Percentiles rank a stretch among this genome's conserved stretches.
Evolutionary conservation across 371 early-diverging fungal genomes (phyloP).

Genomic region (Mortierella sp.): DNA sequence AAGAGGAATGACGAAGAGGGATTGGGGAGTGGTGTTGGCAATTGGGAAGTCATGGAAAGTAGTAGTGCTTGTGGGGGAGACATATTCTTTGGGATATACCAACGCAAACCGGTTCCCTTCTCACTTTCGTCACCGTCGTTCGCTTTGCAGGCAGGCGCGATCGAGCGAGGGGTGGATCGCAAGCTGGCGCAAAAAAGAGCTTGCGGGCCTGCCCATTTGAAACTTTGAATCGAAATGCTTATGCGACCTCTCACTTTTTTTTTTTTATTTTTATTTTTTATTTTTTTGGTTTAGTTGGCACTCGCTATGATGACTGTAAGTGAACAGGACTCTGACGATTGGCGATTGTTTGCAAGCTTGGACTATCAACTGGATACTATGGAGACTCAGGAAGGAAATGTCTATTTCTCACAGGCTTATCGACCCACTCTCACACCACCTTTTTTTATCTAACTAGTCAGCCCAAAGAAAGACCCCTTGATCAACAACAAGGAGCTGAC

Average conservation of each 20-base stretch:
- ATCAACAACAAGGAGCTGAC: slow-evolving; percentile 40
- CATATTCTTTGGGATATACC: not conserved
- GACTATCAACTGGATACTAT: not conserved
- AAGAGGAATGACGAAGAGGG: not conserved
- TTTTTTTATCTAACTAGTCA: not conserved
- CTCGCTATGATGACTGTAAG: slow-evolving; percentile 6
- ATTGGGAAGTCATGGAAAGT: not conserved
- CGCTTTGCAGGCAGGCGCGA: not conserved
- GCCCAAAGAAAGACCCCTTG: slow-evolving; percentile 27
- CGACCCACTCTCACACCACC: not conserved
- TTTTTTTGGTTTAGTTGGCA: not conserved
- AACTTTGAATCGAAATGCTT: not conserved
- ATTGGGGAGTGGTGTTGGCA: not conserved
- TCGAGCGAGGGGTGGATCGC: not conserved
- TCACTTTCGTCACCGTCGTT: not conserved
- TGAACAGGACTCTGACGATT: not conserved
- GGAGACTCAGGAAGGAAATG: not conserved
- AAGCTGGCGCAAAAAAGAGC: not conserved
- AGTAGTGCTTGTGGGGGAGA: not conserved
- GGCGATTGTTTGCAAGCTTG: no score
- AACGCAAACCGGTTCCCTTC: no score
- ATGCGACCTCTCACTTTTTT: not conserved
- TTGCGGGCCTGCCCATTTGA: not conserved
- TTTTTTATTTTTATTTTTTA: not conserved
- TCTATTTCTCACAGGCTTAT: not conserved